phyloP scores from a whole-genome alignment of 208 protist genomes.

The Trypanosoma rangeli region DNA sequence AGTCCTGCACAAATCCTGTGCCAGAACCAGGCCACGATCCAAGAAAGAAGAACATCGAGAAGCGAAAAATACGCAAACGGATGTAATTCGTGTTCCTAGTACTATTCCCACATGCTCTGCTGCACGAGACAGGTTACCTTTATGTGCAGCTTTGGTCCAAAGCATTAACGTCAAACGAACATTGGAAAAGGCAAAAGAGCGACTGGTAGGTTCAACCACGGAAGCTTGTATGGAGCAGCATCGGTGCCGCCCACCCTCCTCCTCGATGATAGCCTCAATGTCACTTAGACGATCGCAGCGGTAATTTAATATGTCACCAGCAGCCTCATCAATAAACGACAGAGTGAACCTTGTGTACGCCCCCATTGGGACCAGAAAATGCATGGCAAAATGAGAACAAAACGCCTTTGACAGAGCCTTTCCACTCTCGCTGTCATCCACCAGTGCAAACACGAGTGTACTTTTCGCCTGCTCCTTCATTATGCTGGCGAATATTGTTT shows the following conservation, averaged over 20 bases:
- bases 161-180: conserved; percentile 44
- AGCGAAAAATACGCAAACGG: conserved; percentile 42
- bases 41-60: conserved; percentile 19
- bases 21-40: conserved; percentile 13
- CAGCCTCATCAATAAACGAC: conserved; percentile 56
- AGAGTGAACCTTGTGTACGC: conserved; percentile 50
- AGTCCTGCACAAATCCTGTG: conserved; percentile 11
- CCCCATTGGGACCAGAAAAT: conserved; percentile 17
- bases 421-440: conserved; percentile 26
- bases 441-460: conserved; percentile 41
- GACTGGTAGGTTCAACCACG: conserved; percentile 35
- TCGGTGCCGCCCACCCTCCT: conserved; percentile 40
- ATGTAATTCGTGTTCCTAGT: conserved; percentile 38
- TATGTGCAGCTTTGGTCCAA: conserved; percentile 34
- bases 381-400: conserved; percentile 48
- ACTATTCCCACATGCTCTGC: conserved; percentile 36
- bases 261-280: conserved; percentile 55
- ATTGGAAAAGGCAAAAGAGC: conserved; percentile 51
- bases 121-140: conserved; percentile 29
- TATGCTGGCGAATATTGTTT: conserved; percentile 34
- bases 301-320: conserved; percentile 53
- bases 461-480: conserved; percentile 31
- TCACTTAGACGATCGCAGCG: conserved; percentile 53
- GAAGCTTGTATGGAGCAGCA: conserved; percentile 50
- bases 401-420: conserved; percentile 43